Evolutionary conservation across 2,329 filamentous ascomycete genomes (phyloP), one percentile per base, ranked within the genome.

Genomic region (Clonostachys chloroleuca): DNA sequence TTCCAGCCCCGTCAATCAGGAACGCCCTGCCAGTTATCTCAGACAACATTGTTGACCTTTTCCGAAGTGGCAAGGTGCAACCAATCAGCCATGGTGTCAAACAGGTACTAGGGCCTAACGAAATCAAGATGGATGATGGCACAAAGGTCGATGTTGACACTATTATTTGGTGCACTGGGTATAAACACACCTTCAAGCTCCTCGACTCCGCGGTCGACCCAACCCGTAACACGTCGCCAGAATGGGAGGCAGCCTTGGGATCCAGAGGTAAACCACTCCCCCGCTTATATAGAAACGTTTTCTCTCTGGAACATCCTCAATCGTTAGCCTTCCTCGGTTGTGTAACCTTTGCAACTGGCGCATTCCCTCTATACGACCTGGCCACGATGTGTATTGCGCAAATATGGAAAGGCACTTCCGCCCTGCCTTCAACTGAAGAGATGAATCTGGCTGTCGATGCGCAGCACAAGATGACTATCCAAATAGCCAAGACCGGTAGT

Each of bases 251-350:
- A 52, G 59, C 42, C 51, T 59, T 34, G 47, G 60, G 48, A 51
- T 62, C 49, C 18, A 55, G 53, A 52, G 62, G 52, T 10, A 50
- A 57, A 2, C 48, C 59, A 1, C 58, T 70, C 4, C 63, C 66
- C 9, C 53, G 63, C 1, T 56, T 75, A 2, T 75, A 68, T 46
- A 65, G 66, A 44, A 73, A 73, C 50, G 56, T 74, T 8, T 72
- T 77, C 50, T 71, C 72, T 2, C 60, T 70, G 0, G 56, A 64
- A 20, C 56, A 70, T 20, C 68, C 72, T 5, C 60, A 72, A 10
- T 71, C 68, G 9, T 60, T 77, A 5, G 75, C 70, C 0, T 67
- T 74, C 45, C 55, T 73, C 47, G 66, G 67, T 48, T 64, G 64
- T 45, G 56, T 61, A 8, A 59, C 62, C 6, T 62, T 66, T 35